A percentile compares a stretch with the other conserved stretches of the same genome.
Conservation (phyloP, 768 basidiomycete species). For the Russula virescens region DNA sequence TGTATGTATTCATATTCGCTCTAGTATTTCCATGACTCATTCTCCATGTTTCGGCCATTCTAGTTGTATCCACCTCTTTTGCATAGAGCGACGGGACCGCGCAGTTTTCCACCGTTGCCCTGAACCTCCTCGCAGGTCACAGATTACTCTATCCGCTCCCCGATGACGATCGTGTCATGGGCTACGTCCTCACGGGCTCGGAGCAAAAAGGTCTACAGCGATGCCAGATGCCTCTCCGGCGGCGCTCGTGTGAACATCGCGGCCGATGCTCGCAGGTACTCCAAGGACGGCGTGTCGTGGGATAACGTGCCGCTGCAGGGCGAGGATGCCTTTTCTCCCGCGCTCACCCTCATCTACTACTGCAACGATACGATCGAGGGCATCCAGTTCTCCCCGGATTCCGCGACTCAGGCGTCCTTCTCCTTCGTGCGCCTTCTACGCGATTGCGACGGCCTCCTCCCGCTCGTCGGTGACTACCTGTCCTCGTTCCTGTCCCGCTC, state of each 20-base stretch:
- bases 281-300: too few species aligned
- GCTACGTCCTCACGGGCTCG: conserved; percentile 93
- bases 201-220: conserved; percentile 81
- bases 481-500: conserved; percentile 95
- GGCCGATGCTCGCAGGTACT: conserved; percentile 58
- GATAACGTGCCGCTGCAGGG: conserved; percentile 68
- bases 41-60: too few species aligned
- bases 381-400: conserved; percentile 70
- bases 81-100: conserved; percentile 90
- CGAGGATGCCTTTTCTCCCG: conserved; percentile 68
- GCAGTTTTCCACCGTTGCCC: conserved; percentile 87
- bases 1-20: too few species aligned
- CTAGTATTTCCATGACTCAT: too few species aligned
- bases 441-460: too few species aligned
- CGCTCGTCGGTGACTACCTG: conserved; percentile 93
- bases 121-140: conserved; percentile 87
- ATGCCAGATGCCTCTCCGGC: conserved; percentile 65
- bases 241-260: conserved; percentile 60
- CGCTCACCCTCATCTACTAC: conserved; percentile 90
- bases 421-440: conserved; percentile 63
- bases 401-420: conserved; percentile 57
- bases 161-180: conserved; percentile 55
- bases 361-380: conserved; percentile 99
- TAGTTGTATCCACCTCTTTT: too few species aligned
- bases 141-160: conserved; percentile 58